Percentiles rank a stretch among this genome's conserved stretches.
Evolutionary conservation across 2,329 filamentous ascomycete species (phyloP).

Genomic region (Cladosporium sp.): DNA sequence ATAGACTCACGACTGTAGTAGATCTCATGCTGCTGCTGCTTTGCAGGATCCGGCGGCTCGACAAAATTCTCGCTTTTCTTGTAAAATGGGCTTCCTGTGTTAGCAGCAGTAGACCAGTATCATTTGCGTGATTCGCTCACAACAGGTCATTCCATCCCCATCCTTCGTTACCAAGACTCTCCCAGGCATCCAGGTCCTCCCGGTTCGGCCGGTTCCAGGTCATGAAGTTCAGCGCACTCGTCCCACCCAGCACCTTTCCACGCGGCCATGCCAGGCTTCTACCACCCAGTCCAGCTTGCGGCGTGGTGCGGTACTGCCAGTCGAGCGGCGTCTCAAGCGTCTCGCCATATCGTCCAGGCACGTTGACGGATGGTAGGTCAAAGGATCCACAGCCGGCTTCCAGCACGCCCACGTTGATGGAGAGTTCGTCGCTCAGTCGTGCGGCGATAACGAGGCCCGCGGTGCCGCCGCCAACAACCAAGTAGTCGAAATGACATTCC

Average conservation of each 20-base stretch:
- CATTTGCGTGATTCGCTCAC: constrained; percentile 20
- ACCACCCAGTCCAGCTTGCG: constrained; percentile 37
- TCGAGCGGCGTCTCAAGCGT: constrained; percentile 33
- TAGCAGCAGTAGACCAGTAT: too few species aligned
- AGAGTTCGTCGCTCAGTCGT: constrained; percentile 32
- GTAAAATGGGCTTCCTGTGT: constrained; percentile 24
- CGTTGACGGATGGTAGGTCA: constrained; percentile 31
- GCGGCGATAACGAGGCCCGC: constrained; percentile 34
- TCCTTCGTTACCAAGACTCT: constrained; percentile 29
- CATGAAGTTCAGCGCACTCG: constrained; percentile 45
- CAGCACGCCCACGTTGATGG: constrained; percentile 34
- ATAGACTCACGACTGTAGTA: constrained; percentile 23
- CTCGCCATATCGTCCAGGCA: constrained; percentile 24
- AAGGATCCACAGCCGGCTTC: constrained; percentile 29
- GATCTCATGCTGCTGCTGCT: constrained; percentile 31
- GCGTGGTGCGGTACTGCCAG: constrained; percentile 33
- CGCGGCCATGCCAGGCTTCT: constrained; percentile 46
- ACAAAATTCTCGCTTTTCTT: constrained; percentile 32
- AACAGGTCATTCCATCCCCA: constrained; percentile 44
- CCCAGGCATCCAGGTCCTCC: constrained; percentile 41
- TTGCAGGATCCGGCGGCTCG: not conserved
- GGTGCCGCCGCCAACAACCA: constrained; percentile 35
- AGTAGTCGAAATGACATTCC: constrained; percentile 24
- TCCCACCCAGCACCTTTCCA: constrained; percentile 53
- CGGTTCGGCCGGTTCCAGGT: constrained; percentile 35